Base-by-base conservation (phyloP, 2,329 filamentous ascomycete genomes). In the Periconia digitata region DNA sequence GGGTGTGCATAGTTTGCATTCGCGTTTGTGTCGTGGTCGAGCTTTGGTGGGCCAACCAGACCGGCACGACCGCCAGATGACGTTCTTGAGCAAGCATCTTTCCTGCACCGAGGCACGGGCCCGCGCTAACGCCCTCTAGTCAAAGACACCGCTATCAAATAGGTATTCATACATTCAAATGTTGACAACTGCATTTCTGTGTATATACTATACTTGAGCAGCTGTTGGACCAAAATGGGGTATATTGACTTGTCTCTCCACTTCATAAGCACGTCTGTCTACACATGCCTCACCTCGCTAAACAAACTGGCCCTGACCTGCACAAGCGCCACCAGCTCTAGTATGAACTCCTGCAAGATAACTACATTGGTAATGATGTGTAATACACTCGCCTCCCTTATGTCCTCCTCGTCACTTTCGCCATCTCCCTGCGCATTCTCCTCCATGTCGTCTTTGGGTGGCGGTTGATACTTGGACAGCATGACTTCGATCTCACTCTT, bases 351-450 rank as follows among this genome's bases (percentile, higher is more conserved):
- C 56, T 79, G 77, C 54, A 79, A 50, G 8, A 79, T 68, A 6
- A 79, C 74, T 35, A 76, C 72, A 50, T 79, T 79, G 8, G 76
- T 79, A 27, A 79, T 63, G 23, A 79, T 71, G 55, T 79, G 76
- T 46, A 76, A 64, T 23, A 79, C 55, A 53, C 72, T 77, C 13
- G 74, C 76, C 44, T 74, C 70, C 46, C 62, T 64, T n/a, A 65
- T 54, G 43, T 65, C 59, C 8, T 70, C 64, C 12, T 54, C 49
- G 20, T 60, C 59, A 27, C 49, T 56, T 29, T 53, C 47, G 37
- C 21, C 39, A 22, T 8, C 29, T 38, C 20, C 21, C 17, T 23
- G 37, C 24, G 15, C 43, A 23, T 46, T 41, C 8, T 40, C 40
- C 21, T 61, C 57, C 4, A 55, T 50, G 12, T 45, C 27, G 8